Evolutionary conservation across 805 yeast species (phyloP), one percentile per base, ranked within the genome.

Genomic region (Torulaspora delbrueckii): DNA sequence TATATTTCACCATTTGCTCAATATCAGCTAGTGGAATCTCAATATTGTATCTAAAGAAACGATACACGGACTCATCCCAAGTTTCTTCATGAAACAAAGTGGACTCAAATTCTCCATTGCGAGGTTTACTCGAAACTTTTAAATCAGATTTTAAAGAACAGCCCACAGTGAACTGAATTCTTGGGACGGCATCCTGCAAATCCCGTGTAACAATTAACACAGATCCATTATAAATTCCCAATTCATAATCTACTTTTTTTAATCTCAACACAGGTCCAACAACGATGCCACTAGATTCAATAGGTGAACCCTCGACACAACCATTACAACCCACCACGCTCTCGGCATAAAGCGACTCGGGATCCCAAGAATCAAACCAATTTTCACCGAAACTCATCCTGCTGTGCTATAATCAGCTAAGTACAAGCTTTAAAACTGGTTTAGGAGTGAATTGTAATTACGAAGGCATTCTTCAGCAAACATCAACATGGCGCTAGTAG

Each of bases 241-340:
- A 38, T 3, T 69, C 67, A 10, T 73, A 67, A 52, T 85, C 88
- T 38, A 84, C 77, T 5, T 84, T 89, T 47, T 79, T 67, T 39
- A 83, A 75, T 46, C 93, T 72, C 40, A 90, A 66, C 25, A 82
- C 69, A 0, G 98, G 98, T 1, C 98, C 98, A 60, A 86, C 81
- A 2, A 62, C 57, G 12, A 64, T 71, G 12, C 67, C 63, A 8
- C 22, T 3, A 0, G 43, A 40, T 4, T 33, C 38, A 19, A 57
- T 51, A 3, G 65, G 62, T 2, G 65, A 57, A 2, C 42, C 41
- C 4, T 49, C 52, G 8, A 40, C 47, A 40, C 61, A 56, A 12
- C 50, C 46, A 42, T 59, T 52, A 36, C 61, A 52, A n/a, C 43
- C 52, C 5, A 41, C 37, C 5, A 62, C 63, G 19, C 47, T 38